Evolutionary conservation across 163 green algal genomes (phyloP), one percentile per base, ranked within the genome.

Genomic region (Volvox carteri): DNA sequence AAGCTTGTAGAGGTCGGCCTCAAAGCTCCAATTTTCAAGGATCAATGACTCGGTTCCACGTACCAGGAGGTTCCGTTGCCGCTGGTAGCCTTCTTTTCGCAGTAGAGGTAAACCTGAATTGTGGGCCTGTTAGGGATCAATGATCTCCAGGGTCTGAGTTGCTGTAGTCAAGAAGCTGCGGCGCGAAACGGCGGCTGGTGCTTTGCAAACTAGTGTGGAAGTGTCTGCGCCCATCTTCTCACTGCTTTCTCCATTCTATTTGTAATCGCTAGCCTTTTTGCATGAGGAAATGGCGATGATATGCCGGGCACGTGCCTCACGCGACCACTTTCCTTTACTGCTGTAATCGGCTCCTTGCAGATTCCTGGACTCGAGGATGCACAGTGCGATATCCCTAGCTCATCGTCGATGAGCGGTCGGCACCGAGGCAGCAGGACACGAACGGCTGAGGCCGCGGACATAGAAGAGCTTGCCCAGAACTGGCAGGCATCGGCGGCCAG

Each of bases 21-120:
- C n/a, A n/a, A n/a, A 74, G 14, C 14, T 74, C 4, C n/a, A n/a
- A 41, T 41, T 74, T 41, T 12, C 35, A 35, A 37, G 19, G n/a
- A 12, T 67, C 4, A 44, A 85, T 85, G 77, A 72, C 54, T 54
- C 77, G 77, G 16, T 35, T 72, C 52, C 77, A 70, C 18, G 52
- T 25, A 11, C 56, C 41, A 11, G 54, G 54, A 19, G 41, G 30
- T 44, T 62, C 54, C 8, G 30, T 62, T 42, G 54, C 39, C 0
- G 25, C n/a, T 33, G 79, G 79, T 12, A 78, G 62, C 16, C 62
- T 86, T 18, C n/a, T 86, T 7, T 86, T 86, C n/a, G 9, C 79
- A 35, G 79, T 86, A 1, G 79, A 86, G 79, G 79, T 86, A 44
- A 52, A 60, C 23, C 12, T 58, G 48, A 58, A 14, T 11, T 14